phyloP scores from a whole-genome alignment of 1,139 yeast species.

The Candida neerlandica region DNA sequence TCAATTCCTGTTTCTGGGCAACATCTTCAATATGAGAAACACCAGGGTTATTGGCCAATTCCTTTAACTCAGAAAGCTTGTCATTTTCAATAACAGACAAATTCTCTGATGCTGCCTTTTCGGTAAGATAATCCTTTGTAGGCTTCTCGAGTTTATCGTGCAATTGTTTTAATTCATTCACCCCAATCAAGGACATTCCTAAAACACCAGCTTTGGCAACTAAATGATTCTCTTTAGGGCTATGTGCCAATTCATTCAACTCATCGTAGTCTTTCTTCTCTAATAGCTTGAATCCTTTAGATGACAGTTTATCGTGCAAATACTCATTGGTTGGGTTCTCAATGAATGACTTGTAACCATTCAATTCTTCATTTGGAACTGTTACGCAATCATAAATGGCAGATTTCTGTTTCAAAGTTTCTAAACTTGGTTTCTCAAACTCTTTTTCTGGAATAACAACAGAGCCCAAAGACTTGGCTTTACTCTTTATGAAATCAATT shows the following conservation, averaged over 20 bases:
- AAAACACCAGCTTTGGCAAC: conserved; percentile 4
- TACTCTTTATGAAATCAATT: conserved; percentile 20
- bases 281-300: conserved; percentile 14
- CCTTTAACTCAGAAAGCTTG: conserved; percentile 16
- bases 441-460: conserved; percentile 6
- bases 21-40: conserved; percentile 19
- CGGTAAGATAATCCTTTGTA: conserved; percentile 17
- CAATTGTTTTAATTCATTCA: conserved; percentile 11
- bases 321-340: conserved; percentile 29
- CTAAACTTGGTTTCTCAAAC: conserved; percentile 21
- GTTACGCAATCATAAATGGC: conserved; percentile 20
- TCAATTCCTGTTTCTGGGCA: conserved; percentile 14
- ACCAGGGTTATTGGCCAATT: conserved; percentile 22
- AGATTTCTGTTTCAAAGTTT: conserved; percentile 26
- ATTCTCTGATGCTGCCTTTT: conserved; percentile 17
- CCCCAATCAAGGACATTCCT: conserved; percentile 2
- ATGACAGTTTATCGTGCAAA: conserved; percentile 21
- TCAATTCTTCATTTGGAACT: conserved; percentile 14
- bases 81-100: conserved; percentile 7
- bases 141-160: conserved; percentile 18
- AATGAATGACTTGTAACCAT: conserved; percentile 17
- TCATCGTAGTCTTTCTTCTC: conserved; percentile 24
- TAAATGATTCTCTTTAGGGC: conserved; percentile 18
- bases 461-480: conserved; percentile 16
- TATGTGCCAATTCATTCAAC: conserved; percentile 16